A percentile compares a stretch with the other conserved stretches of the same genome.
Evolutionary conservation across 306 rosid species (phyloP).

Genomic region (Vigna nakashimae): DNA sequence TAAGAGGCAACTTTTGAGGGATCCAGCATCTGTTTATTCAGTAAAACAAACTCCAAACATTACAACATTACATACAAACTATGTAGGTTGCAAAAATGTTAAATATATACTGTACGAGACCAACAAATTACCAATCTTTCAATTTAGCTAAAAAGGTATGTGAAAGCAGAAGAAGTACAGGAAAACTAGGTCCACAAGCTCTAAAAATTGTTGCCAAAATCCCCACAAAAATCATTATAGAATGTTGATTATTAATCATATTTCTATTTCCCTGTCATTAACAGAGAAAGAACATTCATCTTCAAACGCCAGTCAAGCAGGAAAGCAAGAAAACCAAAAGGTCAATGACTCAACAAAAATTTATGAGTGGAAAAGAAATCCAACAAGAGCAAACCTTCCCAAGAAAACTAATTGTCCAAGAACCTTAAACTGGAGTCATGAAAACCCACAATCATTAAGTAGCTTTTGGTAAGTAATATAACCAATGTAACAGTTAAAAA

Average conservation of each 20-base stretch:
- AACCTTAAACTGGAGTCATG: background rate
- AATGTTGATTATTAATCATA: background rate
- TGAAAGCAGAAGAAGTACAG: conserved; percentile 16
- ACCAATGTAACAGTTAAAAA: conserved; percentile 6
- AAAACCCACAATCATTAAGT: conserved; percentile 13
- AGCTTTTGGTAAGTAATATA: conserved; percentile 1
- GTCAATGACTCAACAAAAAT: background rate
- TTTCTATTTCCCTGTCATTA: background rate
- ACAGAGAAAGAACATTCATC: conserved; percentile 14
- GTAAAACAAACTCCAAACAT: conserved; percentile 31
- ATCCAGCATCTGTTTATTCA: conserved; percentile 33
- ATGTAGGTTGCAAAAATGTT: conserved; percentile 21
- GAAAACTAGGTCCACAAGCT: conserved; percentile 20
- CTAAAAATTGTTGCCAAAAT: background rate
- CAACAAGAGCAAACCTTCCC: conserved; percentile 7
- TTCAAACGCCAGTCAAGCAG: conserved; percentile 26
- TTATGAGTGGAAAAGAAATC: background rate
- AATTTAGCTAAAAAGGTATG: background rate
- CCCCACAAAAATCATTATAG: conserved; percentile 1
- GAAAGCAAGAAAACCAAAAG: conserved; percentile 17
- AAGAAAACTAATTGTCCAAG: conserved; percentile 21
- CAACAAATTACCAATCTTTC: conserved; percentile 18
- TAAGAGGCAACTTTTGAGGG: conserved; percentile 23
- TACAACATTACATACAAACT: conserved; percentile 18
- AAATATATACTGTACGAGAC: background rate